Base-by-base conservation (phyloP, 306 rosid species). In the Sicyos edulis region DNA sequence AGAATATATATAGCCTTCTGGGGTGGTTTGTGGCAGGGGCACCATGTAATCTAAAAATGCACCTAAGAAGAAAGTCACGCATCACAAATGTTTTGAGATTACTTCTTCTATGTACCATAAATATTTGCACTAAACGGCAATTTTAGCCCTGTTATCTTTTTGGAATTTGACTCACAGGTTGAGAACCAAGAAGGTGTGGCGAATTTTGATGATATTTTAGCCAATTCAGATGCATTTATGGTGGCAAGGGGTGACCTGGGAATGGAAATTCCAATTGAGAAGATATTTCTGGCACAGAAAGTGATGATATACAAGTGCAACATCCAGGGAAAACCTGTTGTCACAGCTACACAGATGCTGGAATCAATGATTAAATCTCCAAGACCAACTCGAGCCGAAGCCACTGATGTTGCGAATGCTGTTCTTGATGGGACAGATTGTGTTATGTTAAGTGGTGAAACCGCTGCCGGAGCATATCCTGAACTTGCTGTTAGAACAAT, bases 181-280 rank as follows among this genome's bases (percentile, higher is more conserved):
- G 99, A 93, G 79, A 93, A 93, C 74, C 99, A 91, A 82, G 97
- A 93, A 78, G 99, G 98, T 17, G 98, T 93, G 78, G 98, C 98
- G 17, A 93, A 93, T 77, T 93, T 93, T 77, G 98, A 93, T 68
- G 98, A 93, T 61, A 93, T 93, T 84, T 90, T 93, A 67, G 91
- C 97, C 52, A 87, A 93, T 50, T 75, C 98, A 12, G 98, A 93
- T 87, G 98, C 98, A 74, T 90, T 93, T 72, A 93, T 93, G 98
- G 98, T 93, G 29, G 98, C 98, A 47, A 82, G 98, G 20, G 98
- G 98, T 73, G 98, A 93, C 84, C 96, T 93, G 50, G 99, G 99
- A 72, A 93, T 93, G 99, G 99, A 93, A 83, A 93, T 93, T 73
- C 99, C 99, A 6, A 93, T 93, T 45, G 99, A 93, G 83, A 93